Evolutionary conservation across 2,329 filamentous ascomycete genomes (phyloP).

Genomic region (Nectriaceae sp.): DNA sequence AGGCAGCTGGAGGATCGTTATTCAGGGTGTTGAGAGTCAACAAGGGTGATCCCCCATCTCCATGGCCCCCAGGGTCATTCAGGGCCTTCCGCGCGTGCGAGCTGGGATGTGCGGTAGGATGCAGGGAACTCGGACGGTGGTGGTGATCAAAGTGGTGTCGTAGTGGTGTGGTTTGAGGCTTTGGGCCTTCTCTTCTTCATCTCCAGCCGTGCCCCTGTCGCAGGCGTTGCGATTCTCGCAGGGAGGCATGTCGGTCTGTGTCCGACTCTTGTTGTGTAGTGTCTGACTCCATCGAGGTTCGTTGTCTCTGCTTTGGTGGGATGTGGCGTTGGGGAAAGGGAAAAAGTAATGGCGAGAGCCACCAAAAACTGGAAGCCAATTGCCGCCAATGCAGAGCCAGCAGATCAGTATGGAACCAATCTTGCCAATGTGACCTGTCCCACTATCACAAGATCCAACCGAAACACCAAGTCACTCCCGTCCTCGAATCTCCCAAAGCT

Average conservation of each 20-base stretch:
- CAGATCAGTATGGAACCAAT: not conserved
- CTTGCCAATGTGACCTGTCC: not conserved
- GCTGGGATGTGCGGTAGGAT: not conserved
- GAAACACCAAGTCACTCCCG: not conserved
- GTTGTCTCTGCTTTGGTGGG: no score
- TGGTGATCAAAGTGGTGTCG: conserved; percentile 21
- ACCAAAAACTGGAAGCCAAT: not conserved
- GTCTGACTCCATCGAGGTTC: not conserved
- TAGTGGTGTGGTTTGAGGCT: conserved; percentile 26
- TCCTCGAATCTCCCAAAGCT: not conserved
- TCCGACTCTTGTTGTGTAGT: not conserved
- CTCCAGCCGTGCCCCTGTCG: not conserved
- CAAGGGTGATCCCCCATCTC: not conserved
- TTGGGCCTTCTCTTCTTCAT: conserved; percentile 7
- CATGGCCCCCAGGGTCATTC: not conserved
- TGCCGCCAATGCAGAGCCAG: no score
- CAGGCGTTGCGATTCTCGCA: not conserved
- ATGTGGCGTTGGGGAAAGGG: not conserved
- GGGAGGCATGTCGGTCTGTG: not conserved
- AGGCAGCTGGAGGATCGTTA: not conserved
- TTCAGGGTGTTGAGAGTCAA: not conserved
- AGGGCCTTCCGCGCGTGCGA: conserved; percentile 6
- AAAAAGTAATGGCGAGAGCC: not conserved
- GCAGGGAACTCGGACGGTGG: conserved; percentile 24
- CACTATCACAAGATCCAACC: not conserved